Evolutionary conservation across 2,329 filamentous ascomycete species (phyloP).

Genomic region (Myriosclerotinia curreyana): DNA sequence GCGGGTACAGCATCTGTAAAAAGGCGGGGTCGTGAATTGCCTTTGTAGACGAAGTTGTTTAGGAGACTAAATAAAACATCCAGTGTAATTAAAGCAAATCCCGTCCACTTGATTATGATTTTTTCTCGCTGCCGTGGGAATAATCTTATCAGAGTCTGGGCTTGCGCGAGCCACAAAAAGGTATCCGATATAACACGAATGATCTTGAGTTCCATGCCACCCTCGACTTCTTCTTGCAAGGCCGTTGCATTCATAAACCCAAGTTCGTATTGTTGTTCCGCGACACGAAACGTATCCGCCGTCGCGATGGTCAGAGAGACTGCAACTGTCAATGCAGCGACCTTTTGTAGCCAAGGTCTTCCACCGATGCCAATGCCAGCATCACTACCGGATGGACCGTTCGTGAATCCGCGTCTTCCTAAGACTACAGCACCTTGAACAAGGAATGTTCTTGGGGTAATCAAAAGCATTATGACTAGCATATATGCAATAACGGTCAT

Average conservation of each 20-base stretch:
- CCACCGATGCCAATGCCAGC: conserved; percentile 82
- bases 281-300: conserved; percentile 83
- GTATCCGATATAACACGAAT: conserved; percentile 93
- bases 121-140: conserved; percentile 97
- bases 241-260: conserved; percentile 76
- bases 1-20: conserved; percentile 90
- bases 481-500: conserved; percentile 86
- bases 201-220: conserved; percentile 80
- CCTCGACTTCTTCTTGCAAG: conserved; percentile 76
- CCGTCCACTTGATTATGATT: conserved; percentile 97
- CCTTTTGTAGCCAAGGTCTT: conserved; percentile 88
- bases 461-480: conserved; percentile 83
- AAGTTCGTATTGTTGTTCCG: conserved; percentile 73
- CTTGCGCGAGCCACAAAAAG: conserved; percentile 95
- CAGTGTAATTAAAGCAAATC: conserved; percentile 86
- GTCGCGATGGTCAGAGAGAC: conserved; percentile 93
- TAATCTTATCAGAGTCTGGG: conserved; percentile 90
- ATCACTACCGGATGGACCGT: conserved; percentile 65
- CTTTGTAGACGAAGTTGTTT: conserved; percentile 73
- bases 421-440: conserved; percentile 80
- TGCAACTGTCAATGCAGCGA: conserved; percentile 68
- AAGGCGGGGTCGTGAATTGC: conserved; percentile 61
- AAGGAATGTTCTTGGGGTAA: conserved; percentile 89
- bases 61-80: conserved; percentile 89
- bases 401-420: conserved; percentile 79